phyloP scores from a whole-genome alignment of 345 rosid species.

The Bruguiera gymnorhiza region DNA sequence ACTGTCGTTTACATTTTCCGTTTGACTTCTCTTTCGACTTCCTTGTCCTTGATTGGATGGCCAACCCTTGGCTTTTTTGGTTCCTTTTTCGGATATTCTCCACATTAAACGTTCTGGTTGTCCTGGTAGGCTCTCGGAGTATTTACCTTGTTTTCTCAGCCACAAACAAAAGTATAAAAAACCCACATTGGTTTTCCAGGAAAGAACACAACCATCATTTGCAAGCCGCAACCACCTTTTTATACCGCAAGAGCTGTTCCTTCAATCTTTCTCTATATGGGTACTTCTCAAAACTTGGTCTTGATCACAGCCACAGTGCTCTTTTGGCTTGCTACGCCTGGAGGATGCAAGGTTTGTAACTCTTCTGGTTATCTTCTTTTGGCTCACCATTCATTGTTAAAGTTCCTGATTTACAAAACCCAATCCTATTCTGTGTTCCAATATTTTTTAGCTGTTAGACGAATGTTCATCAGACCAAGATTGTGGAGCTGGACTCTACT shows the following conservation, averaged over 20 bases:
- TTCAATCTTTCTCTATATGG: constrained; percentile 23
- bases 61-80: constrained; percentile 6
- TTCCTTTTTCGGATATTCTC: constrained; percentile 1
- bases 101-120: neutral
- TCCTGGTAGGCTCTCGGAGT: neutral
- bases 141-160: constrained; percentile 29
- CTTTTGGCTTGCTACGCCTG: constrained; percentile 22
- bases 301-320: constrained; percentile 18
- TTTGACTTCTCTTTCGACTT: neutral
- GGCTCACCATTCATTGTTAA: neutral
- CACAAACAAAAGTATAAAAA: neutral
- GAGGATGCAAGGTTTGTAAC: constrained; percentile 48
- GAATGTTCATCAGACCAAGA: constrained; percentile 53
- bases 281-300: constrained; percentile 18
- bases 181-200: neutral
- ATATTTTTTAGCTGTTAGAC: constrained; percentile 42
- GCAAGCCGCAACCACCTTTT: neutral
- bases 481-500: constrained; percentile 57
- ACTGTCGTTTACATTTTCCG: no score
- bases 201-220: neutral
- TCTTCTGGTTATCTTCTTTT: neutral
- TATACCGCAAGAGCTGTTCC: neutral
- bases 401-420: neutral
- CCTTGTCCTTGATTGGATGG: constrained; percentile 14
- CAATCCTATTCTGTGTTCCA: no score